phyloP scores from a whole-genome alignment of 257 asterid genomes.

The Nicotiana attenuata region DNA sequence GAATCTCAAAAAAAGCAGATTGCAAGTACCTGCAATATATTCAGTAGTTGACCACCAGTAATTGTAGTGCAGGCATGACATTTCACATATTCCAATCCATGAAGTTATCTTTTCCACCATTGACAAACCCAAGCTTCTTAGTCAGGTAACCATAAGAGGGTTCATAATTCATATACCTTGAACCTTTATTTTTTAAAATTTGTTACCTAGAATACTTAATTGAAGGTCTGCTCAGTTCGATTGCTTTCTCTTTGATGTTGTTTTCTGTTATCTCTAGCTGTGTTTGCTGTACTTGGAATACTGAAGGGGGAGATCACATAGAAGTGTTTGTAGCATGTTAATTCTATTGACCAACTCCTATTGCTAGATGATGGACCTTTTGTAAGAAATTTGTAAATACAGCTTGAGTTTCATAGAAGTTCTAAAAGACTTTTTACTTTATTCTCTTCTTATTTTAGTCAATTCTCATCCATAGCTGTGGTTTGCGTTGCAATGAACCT shows the following conservation, averaged over 20 bases:
- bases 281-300: not conserved
- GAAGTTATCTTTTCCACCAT: constrained; percentile 81
- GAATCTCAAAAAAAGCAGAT: not conserved
- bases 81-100: constrained; percentile 44
- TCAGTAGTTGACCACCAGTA: constrained; percentile 9
- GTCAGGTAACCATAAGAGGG: constrained; percentile 53
- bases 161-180: constrained; percentile 10
- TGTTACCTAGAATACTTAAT: not conserved
- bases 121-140: constrained; percentile 94
- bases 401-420: not conserved
- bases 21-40: not conserved
- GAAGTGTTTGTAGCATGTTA: not conserved
- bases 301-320: not conserved
- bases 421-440: not conserved
- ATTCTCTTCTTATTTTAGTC: not conserved
- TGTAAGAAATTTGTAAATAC: not conserved
- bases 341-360: not conserved
- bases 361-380: not conserved
- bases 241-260: constrained; percentile 6
- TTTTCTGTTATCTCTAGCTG: not conserved
- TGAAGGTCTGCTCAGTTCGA: not conserved
- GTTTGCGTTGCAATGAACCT: not conserved
- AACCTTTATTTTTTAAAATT: too few species aligned
- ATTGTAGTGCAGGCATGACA: constrained; percentile 57
- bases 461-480: not conserved